A percentile compares a stretch with the other conserved stretches of the same genome.
These are phyloP conservation scores for Cicer arietinum DNA, from an alignment of 306 rosid species.

Conservation along the genomic window DNA sequence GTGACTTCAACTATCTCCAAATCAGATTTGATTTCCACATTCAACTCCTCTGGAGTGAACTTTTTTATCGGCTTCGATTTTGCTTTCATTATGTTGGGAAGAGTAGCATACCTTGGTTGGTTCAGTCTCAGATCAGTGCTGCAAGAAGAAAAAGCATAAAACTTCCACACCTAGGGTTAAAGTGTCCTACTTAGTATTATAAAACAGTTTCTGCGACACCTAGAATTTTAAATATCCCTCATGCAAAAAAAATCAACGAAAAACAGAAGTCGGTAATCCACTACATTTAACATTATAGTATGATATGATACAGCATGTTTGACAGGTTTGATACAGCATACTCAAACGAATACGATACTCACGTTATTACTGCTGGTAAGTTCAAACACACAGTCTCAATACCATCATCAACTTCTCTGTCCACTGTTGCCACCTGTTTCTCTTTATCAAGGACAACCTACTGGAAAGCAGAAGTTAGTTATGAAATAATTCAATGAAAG, in stretches of 20 bases:
- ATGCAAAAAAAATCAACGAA: background rate
- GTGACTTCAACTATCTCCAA: conserved; percentile 77
- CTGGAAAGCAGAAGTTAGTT: conserved; percentile 61
- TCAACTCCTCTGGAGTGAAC: conserved; percentile 71
- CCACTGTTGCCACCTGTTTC: conserved; percentile 76
- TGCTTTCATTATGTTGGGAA: conserved; percentile 97
- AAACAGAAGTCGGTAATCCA: background rate
- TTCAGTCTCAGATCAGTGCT: conserved; percentile 93
- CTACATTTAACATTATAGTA: conserved; percentile 23
- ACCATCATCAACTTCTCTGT: conserved; percentile 94
- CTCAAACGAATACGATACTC: conserved; percentile 46
- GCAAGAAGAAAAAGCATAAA: conserved; percentile 40
- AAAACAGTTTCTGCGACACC: background rate
- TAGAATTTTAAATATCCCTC: background rate
- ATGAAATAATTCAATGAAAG: conserved; percentile 27
- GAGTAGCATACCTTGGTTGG: conserved; percentile 94
- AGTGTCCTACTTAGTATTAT: too few relatives aligned
- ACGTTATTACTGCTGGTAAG: conserved; percentile 96
- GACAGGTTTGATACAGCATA: conserved; percentile 6
- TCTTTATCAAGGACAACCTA: conserved; percentile 95
- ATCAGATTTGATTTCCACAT: conserved; percentile 75
- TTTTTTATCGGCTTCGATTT: conserved; percentile 84
- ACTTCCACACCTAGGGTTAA: background rate
- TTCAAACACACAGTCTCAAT: conserved; percentile 80
- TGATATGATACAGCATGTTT: background rate